Evolutionary conservation across 2,329 filamentous ascomycete species (phyloP).

Genomic region (Xylaria sp.): DNA sequence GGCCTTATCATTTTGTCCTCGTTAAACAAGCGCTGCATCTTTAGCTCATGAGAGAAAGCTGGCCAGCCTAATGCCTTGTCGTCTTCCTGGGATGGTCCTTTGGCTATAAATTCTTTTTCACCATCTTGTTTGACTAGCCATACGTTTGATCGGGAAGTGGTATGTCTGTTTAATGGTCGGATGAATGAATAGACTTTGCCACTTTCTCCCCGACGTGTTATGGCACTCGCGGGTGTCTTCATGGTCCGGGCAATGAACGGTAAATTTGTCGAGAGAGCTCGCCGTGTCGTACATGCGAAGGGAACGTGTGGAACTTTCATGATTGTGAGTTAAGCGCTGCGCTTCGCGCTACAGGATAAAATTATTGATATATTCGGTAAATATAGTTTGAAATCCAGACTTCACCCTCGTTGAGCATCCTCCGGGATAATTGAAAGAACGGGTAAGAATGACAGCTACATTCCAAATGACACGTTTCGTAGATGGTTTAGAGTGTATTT

Average conservation of each 20-base stretch:
- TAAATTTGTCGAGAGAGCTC: not conserved
- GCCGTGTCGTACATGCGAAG: not conserved
- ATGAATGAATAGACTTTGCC: constrained; percentile 3
- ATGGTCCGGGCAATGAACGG: not conserved
- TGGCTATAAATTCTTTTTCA: constrained; percentile 7
- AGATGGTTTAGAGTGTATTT: too few relatives aligned
- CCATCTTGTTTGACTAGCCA: not conserved
- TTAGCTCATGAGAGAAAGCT: not conserved
- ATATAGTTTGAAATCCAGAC: too few relatives aligned
- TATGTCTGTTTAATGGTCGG: not conserved
- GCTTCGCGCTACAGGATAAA: too few relatives aligned
- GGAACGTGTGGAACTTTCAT: not conserved
- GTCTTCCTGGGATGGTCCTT: not conserved
- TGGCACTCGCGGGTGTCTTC: not conserved
- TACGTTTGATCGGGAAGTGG: not conserved
- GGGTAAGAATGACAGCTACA: too few relatives aligned
- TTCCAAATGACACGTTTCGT: too few relatives aligned
- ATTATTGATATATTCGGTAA: too few relatives aligned
- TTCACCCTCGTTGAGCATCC: too few relatives aligned
- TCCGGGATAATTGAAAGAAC: too few relatives aligned
- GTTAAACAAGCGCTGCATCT: not conserved
- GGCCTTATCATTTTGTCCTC: constrained; percentile 4
- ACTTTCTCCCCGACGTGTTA: not conserved
- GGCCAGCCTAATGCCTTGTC: not conserved
- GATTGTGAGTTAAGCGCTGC: not conserved